Base-by-base conservation (phyloP, 1,284 basidiomycete species). In the Tylopilus orsonianus region DNA sequence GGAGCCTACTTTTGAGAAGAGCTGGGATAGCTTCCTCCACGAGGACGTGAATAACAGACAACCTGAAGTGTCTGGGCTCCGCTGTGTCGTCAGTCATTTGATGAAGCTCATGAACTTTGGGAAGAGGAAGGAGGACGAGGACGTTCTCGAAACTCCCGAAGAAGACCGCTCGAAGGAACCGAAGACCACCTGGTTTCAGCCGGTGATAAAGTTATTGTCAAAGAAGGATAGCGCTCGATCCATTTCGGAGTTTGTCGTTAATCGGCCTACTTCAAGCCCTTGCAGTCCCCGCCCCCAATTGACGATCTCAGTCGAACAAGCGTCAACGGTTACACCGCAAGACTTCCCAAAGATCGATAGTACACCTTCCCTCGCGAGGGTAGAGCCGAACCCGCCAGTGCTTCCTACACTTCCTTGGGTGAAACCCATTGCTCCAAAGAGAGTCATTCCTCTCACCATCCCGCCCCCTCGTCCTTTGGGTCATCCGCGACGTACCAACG, bases 1-100 rank as follows among this genome's bases (percentile, higher is more conserved):
- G 48, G 61, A 66, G 13, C 69, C 71, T 18, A 59, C 57, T 24
- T 70, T 68, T 22, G 69, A 71, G 54, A 73, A 70, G 57, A 75
- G 73, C 43, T 82, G 78, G 75, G 75, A 78, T 47, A 75, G 71
- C 45, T 73, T 78, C 57, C 71, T 79, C 51, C 72, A 70, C 37
- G 62, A 72, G 20, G 66, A 59, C 14, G 52, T 60, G n/a, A 51
- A 61, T 12, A 50, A 56, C 29, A 57, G 61, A 14, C 46, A 42
- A 18, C 26, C 48, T 18, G 48, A 56, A 24, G 44, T 46, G 35
- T 50, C 54, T 22, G 53, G 49, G 18, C 44, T 49, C 27, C 41
- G 50, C 2, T 46, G 60, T 41, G 64, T 62, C 44, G 64, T 70
- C 50, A 70, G 64, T 53, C 64, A 58, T 40, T 65, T 73, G 5